phyloP scores from a whole-genome alignment of 108 stramenopile species.

The Cylindrotheca closterium region DNA sequence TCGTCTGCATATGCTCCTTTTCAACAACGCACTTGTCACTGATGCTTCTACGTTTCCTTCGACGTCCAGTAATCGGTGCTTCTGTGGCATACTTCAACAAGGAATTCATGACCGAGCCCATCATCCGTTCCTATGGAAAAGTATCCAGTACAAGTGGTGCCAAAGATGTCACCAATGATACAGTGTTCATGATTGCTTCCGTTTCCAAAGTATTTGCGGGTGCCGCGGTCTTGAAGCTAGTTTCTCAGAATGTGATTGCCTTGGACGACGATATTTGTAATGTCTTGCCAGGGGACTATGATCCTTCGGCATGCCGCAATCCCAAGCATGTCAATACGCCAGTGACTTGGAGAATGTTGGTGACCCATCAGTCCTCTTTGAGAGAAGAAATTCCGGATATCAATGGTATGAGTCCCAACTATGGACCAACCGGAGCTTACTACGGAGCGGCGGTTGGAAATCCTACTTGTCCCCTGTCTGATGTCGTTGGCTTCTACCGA shows the following conservation, averaged over 20 bases:
- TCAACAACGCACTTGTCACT: too few species aligned
- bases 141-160: background rate
- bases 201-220: constrained; percentile 26
- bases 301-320: constrained; percentile 16
- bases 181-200: constrained; percentile 31
- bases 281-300: constrained; percentile 10
- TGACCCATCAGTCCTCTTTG: constrained; percentile 32
- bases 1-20: too few species aligned
- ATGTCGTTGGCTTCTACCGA: constrained; percentile 23
- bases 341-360: constrained; percentile 28
- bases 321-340: constrained; percentile 9
- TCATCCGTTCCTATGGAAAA: constrained; percentile 23
- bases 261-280: constrained; percentile 30
- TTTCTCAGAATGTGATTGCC: constrained; percentile 14
- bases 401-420: background rate
- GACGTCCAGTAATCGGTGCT: background rate
- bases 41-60: too few species aligned
- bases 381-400: constrained; percentile 3
- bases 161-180: constrained; percentile 22
- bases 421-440: constrained; percentile 14
- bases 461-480: constrained; percentile 20
- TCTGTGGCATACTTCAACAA: background rate
- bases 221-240: constrained; percentile 17
- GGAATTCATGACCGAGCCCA: constrained; percentile 14
- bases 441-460: constrained; percentile 12